phyloP scores from a whole-genome alignment of 2,329 filamentous ascomycete genomes.

The Fusarium sp. region DNA sequence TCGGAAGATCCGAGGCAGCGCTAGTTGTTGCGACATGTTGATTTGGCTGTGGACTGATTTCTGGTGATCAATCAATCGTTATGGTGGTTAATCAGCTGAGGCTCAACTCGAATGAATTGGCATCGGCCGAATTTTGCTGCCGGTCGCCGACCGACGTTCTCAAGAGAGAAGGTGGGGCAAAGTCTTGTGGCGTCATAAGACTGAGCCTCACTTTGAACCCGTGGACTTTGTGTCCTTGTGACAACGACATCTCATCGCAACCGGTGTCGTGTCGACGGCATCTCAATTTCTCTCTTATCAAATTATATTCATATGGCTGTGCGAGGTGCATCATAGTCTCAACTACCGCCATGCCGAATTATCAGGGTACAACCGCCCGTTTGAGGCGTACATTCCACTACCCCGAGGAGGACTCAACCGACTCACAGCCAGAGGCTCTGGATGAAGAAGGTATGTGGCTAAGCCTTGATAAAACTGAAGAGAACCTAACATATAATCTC shows the following conservation, averaged over 20 bases:
- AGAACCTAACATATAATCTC: neutral
- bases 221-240: constrained; percentile 34
- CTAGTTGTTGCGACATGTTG: constrained; percentile 40
- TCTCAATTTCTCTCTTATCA: neutral
- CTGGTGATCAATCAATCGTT: constrained; percentile 7
- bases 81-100: constrained; percentile 40
- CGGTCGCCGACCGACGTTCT: constrained; percentile 28
- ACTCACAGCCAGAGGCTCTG: constrained; percentile 68
- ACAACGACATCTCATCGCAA: constrained; percentile 28
- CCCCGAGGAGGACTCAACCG: constrained; percentile 66
- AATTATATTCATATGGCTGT: neutral
- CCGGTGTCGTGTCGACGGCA: neutral
- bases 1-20: constrained; percentile 44
- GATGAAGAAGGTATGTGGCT: constrained; percentile 77
- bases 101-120: constrained; percentile 13
- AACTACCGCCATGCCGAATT: constrained; percentile 38
- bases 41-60: neutral
- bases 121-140: constrained; percentile 47
- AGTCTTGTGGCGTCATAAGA: constrained; percentile 46
- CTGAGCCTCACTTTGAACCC: constrained; percentile 38
- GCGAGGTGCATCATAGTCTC: neutral
- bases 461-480: neutral
- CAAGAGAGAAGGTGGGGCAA: constrained; percentile 21
- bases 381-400: constrained; percentile 83
- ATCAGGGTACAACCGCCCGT: constrained; percentile 61